Base-by-base conservation (phyloP, 495 filamentous ascomycete genomes). In the Xanthoparmelia taractica region DNA sequence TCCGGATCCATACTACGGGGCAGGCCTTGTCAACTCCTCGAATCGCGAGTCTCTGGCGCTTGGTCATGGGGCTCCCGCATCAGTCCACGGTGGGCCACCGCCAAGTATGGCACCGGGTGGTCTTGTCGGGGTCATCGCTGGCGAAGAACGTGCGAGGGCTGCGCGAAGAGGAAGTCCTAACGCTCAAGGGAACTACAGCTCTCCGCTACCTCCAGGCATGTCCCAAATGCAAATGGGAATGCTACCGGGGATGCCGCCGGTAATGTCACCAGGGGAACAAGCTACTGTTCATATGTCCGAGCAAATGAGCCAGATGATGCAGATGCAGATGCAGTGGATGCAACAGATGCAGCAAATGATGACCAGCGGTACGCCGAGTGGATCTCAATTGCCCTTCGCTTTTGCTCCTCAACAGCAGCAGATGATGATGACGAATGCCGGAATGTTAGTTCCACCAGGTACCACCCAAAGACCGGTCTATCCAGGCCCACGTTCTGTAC, bases 301-400 rank as follows among this genome's bases (percentile, higher is more conserved):
- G 68, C 89, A 95, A 71, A 95, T 96, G 90, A 80, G 83, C 31
- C 84, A 87, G 67, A 92, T 93, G 77, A 90, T 94, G 87, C 87
- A 91, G 69, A 90, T 95, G 87, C 91, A 95, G 71, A 92, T 96
- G 86, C 88, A 94, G 63, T 88, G 78, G 77, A 86, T 86, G 84
- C 82, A 84, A 68, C 77, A 81, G 67, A 81, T 91, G 78, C 90
- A 92, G 85, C 87, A 91, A 63, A 87, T 92, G 82, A 86, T 87
- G 80, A 76, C 52, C 73, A 78, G 56, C 70, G 68, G 68, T n/a
- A 60, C 68, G 64, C 68, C 66, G 33, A 50, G 25, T 34, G 67
- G 65, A 29, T 65, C 62, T 40, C 70, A 68, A 66, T 57, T 65
- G 25, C 67, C 59, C 25, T 64, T 69, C 12, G 68, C 68, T 25